Evolutionary conservation across 2,329 filamentous ascomycete genomes (phyloP), one percentile per base, ranked within the genome.

Genomic region (Cercospora sesami): DNA sequence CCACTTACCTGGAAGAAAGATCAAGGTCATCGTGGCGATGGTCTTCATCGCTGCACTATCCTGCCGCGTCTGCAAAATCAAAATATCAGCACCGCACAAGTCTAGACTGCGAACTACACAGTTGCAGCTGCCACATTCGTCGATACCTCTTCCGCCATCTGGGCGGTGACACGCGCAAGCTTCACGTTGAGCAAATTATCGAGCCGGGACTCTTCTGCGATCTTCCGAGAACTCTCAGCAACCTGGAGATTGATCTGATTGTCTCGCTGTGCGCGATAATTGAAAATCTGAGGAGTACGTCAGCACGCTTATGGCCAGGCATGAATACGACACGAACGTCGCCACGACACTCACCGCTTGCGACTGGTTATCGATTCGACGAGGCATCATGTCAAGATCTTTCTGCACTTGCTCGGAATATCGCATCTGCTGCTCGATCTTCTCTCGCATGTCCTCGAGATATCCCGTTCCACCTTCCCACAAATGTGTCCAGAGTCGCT

Each of bases 11-110:
- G 81, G 81, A 48, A 83, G 76, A 75, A 83, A 83, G 5, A 81
- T 74, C 18, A 83, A 69, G 1, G 81, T 83, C 68, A 81, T 74
- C 8, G 82, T 75, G 0, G 81, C 81, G 18, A 83, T 82, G 0
- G 80, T 81, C 71, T 82, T 82, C 81, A 83, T 83, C 12, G 79
- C 81, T 16, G 78, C 76, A 45, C 76, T 80, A 67, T 82, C 80
- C 8, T 76, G 70, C 60, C 76, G 66, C 26, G 76, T 75, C 62
- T 58, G 53, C 53, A 30, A n/a, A n/a, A 51, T 5, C 12, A 33
- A 16, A 33, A 28, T 14, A 18, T 58, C 30, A 58, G 53, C 26
- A 57, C 28, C 23, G 23, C 53, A 2, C 53, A n/a, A n/a, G 14
- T n/a, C 53, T 18, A 58, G 53, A 58, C 45, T 51, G 45, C 45